Conservation (phyloP, 2,329 filamentous ascomycete species). For the Alternaria gaisen region DNA sequence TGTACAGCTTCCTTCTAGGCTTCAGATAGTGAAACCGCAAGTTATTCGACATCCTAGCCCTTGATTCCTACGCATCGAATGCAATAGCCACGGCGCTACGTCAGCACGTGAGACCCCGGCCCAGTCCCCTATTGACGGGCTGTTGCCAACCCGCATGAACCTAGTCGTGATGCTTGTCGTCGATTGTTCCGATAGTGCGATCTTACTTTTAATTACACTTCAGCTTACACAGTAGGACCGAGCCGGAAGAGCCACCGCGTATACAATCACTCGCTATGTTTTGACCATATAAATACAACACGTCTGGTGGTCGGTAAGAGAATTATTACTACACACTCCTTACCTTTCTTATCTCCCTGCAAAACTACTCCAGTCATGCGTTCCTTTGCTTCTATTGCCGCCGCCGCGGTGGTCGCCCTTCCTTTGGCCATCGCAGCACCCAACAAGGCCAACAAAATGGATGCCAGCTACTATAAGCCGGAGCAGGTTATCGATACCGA, state of each 20-base stretch:
- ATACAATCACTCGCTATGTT: background rate
- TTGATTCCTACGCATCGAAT: background rate
- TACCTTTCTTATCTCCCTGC: background rate
- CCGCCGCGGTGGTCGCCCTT: conserved; percentile 6
- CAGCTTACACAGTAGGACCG: background rate
- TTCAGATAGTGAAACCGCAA: background rate
- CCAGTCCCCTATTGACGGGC: background rate
- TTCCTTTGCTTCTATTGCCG: conserved; percentile 2
- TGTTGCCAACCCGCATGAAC: background rate
- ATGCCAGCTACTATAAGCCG: conserved; percentile 1
- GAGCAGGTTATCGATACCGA: conserved; percentile 25
- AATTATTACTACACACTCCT: background rate
- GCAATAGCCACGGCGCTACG: background rate
- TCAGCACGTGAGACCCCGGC: background rate
- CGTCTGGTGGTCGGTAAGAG: background rate
- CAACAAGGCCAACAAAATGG: conserved; percentile 4
- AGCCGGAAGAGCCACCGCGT: background rate
- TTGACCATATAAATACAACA: background rate
- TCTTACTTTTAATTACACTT: conserved; percentile 4
- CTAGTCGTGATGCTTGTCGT: conserved; percentile 1
- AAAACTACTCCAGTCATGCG: background rate
- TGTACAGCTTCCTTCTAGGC: background rate
- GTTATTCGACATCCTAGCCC: background rate
- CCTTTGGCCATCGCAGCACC: conserved; percentile 8
- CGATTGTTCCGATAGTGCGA: background rate